These are phyloP conservation scores for Leishmania tarentolae DNA, from an alignment of 208 protist genomes.

Conservation along the genomic window DNA sequence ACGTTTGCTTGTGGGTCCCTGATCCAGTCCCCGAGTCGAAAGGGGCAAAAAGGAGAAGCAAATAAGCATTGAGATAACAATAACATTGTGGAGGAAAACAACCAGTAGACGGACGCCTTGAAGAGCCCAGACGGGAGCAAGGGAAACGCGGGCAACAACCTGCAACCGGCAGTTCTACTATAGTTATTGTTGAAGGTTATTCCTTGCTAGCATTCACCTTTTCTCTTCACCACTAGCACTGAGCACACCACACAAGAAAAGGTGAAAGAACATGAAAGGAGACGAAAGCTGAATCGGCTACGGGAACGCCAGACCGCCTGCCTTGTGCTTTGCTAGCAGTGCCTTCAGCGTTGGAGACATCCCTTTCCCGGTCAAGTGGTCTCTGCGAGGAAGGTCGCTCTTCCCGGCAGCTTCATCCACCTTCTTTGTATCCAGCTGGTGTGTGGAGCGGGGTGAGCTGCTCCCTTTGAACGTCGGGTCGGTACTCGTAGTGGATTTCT, in stretches of 20 bases:
- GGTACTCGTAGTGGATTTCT: slow-evolving; percentile 19
- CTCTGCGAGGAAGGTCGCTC: slow-evolving; percentile 19
- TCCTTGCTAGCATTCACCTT: not conserved
- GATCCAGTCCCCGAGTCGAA: not conserved
- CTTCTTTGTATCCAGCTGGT: not conserved
- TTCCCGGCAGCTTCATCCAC: slow-evolving; percentile 9
- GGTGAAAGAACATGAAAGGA: not conserved
- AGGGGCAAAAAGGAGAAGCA: not conserved
- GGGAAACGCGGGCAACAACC: not conserved
- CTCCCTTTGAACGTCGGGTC: slow-evolving; percentile 6
- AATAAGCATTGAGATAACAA: not conserved
- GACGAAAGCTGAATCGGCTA: slow-evolving; percentile 1
- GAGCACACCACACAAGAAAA: not conserved
- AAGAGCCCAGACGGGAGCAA: not conserved
- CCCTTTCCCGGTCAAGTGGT: slow-evolving; percentile 17
- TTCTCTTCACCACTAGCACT: not conserved
- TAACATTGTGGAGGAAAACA: not conserved
- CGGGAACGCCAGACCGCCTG: slow-evolving; percentile 33
- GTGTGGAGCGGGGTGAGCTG: slow-evolving; percentile 6
- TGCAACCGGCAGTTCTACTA: not conserved
- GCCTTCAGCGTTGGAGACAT: slow-evolving; percentile 73
- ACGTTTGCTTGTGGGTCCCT: not conserved
- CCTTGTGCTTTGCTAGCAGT: slow-evolving; percentile 62
- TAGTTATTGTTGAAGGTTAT: not conserved
- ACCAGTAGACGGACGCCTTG: not conserved